Evolutionary conservation across 805 yeast genomes (phyloP).

Genomic region (Candida suzukii): DNA sequence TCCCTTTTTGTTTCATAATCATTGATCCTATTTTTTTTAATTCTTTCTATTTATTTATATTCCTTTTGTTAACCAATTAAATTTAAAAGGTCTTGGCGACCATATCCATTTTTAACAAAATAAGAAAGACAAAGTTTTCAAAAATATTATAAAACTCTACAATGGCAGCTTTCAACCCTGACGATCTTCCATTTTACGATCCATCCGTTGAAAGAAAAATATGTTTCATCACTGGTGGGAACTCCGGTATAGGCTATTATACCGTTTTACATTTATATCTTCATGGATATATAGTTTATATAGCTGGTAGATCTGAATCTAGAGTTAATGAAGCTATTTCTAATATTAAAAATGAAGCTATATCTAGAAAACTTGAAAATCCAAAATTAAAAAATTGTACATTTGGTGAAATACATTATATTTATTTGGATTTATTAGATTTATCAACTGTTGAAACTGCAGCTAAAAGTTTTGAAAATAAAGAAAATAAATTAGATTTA

Average conservation of each 20-base stretch:
- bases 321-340: slow-evolving; percentile 52
- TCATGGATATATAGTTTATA: slow-evolving; percentile 71
- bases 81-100: too few species aligned
- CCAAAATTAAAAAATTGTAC: slow-evolving; percentile 15
- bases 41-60: too few species aligned
- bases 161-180: not conserved
- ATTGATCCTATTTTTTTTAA: too few species aligned
- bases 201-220: slow-evolving; percentile 50
- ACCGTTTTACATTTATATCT: slow-evolving; percentile 68
- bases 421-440: slow-evolving; percentile 51
- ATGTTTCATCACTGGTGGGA: slow-evolving; percentile 76
- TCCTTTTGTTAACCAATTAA: too few species aligned
- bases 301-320: slow-evolving; percentile 60
- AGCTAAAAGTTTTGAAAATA: slow-evolving; percentile 33
- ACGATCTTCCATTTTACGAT: slow-evolving; percentile 50
- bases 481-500: slow-evolving; percentile 49
- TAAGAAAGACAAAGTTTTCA: too few species aligned
- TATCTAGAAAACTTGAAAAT: slow-evolving; percentile 16
- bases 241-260: slow-evolving; percentile 74
- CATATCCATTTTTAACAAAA: too few species aligned
- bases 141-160: too few species aligned
- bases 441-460: slow-evolving; percentile 42
- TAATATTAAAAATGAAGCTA: slow-evolving; percentile 51
- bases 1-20: too few species aligned
- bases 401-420: slow-evolving; percentile 44